phyloP scores from a whole-genome alignment of 805 yeast genomes.

The Sungouiella thailandica region DNA sequence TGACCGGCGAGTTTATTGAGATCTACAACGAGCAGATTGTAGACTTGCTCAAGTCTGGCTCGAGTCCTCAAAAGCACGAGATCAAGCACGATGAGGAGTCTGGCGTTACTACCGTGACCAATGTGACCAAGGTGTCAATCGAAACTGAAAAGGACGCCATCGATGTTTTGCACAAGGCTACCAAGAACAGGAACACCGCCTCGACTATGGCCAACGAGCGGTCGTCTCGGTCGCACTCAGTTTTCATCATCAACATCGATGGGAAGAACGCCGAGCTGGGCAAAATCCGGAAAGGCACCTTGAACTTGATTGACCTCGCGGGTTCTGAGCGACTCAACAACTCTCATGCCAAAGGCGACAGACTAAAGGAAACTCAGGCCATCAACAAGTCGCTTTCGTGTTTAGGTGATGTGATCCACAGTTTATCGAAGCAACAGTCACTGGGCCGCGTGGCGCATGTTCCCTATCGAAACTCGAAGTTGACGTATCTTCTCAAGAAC shows the following conservation, averaged over 20 bases:
- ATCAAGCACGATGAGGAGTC: slow-evolving; percentile 61
- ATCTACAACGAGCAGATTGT: slow-evolving; percentile 79
- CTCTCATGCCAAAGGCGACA: slow-evolving; percentile 74
- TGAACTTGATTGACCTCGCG: slow-evolving; percentile 86
- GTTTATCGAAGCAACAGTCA: slow-evolving; percentile 43
- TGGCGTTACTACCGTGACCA: slow-evolving; percentile 57
- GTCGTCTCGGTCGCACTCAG: slow-evolving; percentile 89
- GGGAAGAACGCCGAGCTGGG: slow-evolving; percentile 52
- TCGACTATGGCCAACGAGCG: slow-evolving; percentile 75
- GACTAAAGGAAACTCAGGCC: slow-evolving; percentile 81
- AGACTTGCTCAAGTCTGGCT: slow-evolving; percentile 50
- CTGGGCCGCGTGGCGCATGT: slow-evolving; percentile 42
- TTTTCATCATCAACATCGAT: slow-evolving; percentile 58
- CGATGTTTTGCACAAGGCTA: slow-evolving; percentile 48
- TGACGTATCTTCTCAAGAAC: slow-evolving; percentile 79
- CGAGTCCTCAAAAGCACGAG: slow-evolving; percentile 44
- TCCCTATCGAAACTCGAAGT: slow-evolving; percentile 66
- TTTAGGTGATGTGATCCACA: slow-evolving; percentile 82
- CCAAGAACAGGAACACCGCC: slow-evolving; percentile 66
- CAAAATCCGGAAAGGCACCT: slow-evolving; percentile 33
- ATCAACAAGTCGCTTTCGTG: slow-evolving; percentile 86
- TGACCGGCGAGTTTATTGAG: slow-evolving; percentile 77
- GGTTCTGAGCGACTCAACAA: slow-evolving; percentile 83
- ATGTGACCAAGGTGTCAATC: slow-evolving; percentile 47
- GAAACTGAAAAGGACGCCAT: slow-evolving; percentile 45